Percentiles rank a stretch among this genome's conserved stretches.
Evolutionary conservation across 257 asterid species (phyloP).

Genomic region (Vinca minor): DNA sequence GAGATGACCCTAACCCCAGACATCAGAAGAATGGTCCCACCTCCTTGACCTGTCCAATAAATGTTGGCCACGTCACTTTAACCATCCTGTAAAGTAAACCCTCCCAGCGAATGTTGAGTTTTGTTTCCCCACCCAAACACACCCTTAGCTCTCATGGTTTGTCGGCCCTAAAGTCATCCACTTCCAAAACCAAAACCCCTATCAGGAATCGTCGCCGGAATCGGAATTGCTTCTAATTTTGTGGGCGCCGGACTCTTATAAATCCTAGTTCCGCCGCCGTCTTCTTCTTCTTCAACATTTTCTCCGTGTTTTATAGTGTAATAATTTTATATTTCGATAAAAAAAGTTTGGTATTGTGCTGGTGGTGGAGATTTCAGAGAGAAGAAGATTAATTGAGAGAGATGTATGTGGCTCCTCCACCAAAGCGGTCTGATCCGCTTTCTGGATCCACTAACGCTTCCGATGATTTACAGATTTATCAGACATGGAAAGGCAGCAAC

Average conservation of each 20-base stretch:
- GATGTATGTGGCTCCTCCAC: conserved; percentile 89
- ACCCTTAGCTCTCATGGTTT: conserved; percentile 35
- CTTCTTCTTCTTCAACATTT: too few species aligned
- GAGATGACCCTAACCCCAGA: background rate
- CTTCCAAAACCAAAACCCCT: conserved; percentile 6
- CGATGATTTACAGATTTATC: conserved; percentile 63
- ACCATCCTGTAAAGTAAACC: conserved; percentile 50
- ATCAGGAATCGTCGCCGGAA: conserved; percentile 17
- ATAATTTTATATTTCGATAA: conserved; percentile 9
- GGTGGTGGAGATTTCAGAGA: conserved; percentile 18
- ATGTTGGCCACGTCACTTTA: conserved; percentile 27
- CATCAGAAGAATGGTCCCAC: conserved; percentile 12
- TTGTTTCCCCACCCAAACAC: conserved; percentile 33
- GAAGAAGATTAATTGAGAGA: conserved; percentile 10
- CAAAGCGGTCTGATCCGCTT: conserved; percentile 61
- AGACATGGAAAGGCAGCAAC: conserved; percentile 97
- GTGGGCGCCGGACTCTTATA: conserved; percentile 20
- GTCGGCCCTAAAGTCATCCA: conserved; percentile 38
- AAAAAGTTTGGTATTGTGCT: conserved; percentile 17
- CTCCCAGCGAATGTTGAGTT: conserved; percentile 31
- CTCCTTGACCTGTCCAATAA: conserved; percentile 15
- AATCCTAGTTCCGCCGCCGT: background rate
- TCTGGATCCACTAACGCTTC: conserved; percentile 63
- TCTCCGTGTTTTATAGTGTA: background rate
- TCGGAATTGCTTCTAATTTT: conserved; percentile 6